Percentiles rank a stretch among this genome's conserved stretches.
These are phyloP conservation scores for Candida wancherniae DNA, from an alignment of 805 yeast species.

Conservation along the genomic window DNA sequence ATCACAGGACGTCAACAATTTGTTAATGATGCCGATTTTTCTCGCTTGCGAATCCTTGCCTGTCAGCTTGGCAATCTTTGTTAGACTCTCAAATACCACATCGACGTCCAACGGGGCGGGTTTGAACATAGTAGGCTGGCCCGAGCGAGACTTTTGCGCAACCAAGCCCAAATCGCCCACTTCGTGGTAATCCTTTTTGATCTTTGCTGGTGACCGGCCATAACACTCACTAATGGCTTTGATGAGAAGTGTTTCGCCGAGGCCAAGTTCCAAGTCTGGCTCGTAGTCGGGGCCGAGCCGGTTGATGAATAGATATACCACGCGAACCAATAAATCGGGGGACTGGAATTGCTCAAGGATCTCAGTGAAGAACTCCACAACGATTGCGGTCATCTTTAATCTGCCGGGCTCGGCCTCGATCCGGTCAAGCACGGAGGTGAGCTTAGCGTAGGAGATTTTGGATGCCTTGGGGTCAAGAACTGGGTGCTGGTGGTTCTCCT, in stretches of 20 bases:
- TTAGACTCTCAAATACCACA: conserved; percentile 67
- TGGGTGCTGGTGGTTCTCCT: conserved; percentile 9
- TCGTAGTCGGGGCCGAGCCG: conserved; percentile 94
- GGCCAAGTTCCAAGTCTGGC: conserved; percentile 81
- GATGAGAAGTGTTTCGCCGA: conserved; percentile 84
- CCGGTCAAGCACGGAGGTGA: conserved; percentile 66
- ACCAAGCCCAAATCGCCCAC: conserved; percentile 89
- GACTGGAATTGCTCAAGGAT: conserved; percentile 45
- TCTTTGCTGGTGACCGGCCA: conserved; percentile 68
- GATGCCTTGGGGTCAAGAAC: conserved; percentile 5
- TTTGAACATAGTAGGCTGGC: conserved; percentile 90
- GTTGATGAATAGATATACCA: conserved; percentile 82
- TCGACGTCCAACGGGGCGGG: conserved; percentile 75
- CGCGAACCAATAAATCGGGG: conserved; percentile 52
- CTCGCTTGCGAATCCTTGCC: conserved; percentile 79
- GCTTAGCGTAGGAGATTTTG: conserved; percentile 32
- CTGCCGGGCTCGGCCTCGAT: conserved; percentile 81
- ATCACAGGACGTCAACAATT: conserved; percentile 79
- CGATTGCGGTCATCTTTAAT: conserved; percentile 69
- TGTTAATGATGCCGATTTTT: conserved; percentile 75
- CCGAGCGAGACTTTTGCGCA: conserved; percentile 76
- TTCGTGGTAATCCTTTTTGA: conserved; percentile 69
- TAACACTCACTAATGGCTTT: conserved; percentile 89
- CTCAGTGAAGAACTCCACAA: conserved; percentile 66
- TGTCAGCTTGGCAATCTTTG: conserved; percentile 68